These are phyloP conservation scores for Verticillium nubilum DNA, from an alignment of 2,329 filamentous ascomycete genomes.

Conservation along the genomic window DNA sequence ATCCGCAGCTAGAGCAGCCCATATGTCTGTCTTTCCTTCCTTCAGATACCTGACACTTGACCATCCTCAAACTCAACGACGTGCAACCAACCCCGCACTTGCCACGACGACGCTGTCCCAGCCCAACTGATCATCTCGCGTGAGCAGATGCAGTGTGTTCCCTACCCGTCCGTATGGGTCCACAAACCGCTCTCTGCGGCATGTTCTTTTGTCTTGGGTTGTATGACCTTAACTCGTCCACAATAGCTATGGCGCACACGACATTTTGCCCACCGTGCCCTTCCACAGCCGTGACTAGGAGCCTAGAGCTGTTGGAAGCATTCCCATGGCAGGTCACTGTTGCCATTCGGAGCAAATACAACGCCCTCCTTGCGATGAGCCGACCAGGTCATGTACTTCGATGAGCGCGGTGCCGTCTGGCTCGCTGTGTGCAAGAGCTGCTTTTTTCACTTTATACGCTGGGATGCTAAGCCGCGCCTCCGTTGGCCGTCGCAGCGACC, in stretches of 20 bases:
- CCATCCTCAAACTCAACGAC: background rate
- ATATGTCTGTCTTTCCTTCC: background rate
- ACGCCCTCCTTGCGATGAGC: background rate
- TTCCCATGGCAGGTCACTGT: background rate
- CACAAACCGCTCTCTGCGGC: background rate
- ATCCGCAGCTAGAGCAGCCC: background rate
- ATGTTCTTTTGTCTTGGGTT: background rate
- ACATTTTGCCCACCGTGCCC: background rate
- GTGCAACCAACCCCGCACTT: background rate
- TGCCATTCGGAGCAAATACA: background rate
- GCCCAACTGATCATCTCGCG: background rate
- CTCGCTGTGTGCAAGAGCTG: background rate
- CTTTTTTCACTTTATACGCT: background rate
- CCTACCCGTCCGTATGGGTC: background rate
- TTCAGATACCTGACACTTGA: background rate
- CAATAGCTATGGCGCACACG: background rate
- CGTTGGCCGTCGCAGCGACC: slow-evolving; percentile 14
- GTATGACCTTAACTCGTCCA: background rate
- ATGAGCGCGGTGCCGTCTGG: background rate
- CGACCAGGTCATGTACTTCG: background rate
- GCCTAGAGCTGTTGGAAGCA: background rate
- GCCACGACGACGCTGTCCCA: background rate
- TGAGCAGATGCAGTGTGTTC: background rate
- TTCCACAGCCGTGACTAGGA: background rate
- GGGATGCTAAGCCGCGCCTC: slow-evolving; percentile 11